phyloP scores from a whole-genome alignment of 352 stramenopile genomes.

The Globisporangium cederbergense region DNA sequence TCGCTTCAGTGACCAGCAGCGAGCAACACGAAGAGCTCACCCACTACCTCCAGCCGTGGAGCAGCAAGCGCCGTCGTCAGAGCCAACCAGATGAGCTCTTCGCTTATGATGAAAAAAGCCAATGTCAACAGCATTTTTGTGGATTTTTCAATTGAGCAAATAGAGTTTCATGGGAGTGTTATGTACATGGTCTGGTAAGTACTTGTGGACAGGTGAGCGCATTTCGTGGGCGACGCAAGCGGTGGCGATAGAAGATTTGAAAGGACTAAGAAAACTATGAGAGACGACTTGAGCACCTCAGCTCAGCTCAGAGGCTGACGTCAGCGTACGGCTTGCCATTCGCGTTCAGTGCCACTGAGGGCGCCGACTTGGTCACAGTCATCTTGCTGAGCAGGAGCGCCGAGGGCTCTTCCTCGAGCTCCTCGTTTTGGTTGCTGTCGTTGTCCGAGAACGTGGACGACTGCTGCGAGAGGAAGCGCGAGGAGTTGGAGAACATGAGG shows the following conservation, averaged over 20 bases:
- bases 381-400: slow-evolving; percentile 24
- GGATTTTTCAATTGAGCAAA: neutral
- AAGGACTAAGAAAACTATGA: slow-evolving; percentile 9
- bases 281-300: no score
- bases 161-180: neutral
- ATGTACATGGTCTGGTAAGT: neutral
- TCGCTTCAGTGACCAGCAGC: slow-evolving; percentile 2
- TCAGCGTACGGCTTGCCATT: slow-evolving; percentile 41
- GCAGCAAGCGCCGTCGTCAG: neutral
- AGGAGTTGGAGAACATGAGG: slow-evolving; percentile 33
- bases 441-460: slow-evolving; percentile 28
- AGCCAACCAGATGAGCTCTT: neutral
- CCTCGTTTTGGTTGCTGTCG: slow-evolving; percentile 29
- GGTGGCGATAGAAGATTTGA: neutral
- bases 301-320: slow-evolving; percentile 36
- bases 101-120: neutral
- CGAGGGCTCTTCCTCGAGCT: slow-evolving; percentile 14
- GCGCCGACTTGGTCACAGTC: slow-evolving; percentile 13
- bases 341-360: slow-evolving; percentile 20
- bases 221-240: neutral
- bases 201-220: neutral
- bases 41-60: neutral
- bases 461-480: slow-evolving; percentile 38
- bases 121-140: neutral
- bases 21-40: neutral